phyloP scores from a whole-genome alignment of 1,284 basidiomycete species.

The Golubevia sp. region DNA sequence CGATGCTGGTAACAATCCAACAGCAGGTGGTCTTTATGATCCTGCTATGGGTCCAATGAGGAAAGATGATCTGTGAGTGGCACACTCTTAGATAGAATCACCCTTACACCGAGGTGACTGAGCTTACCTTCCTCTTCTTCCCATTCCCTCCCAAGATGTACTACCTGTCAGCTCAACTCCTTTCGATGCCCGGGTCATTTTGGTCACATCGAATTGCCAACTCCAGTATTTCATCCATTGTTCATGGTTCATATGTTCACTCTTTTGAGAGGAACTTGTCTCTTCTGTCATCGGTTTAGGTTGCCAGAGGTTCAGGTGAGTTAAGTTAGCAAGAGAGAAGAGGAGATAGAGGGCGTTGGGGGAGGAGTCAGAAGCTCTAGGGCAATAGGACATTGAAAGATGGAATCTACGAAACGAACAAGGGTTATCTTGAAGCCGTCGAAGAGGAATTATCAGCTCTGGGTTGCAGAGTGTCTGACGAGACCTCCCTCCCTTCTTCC shows the following conservation, averaged over 20 bases:
- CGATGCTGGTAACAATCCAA: conserved; percentile 91
- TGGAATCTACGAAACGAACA: too few species aligned
- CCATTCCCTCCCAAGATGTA: conserved; percentile 70
- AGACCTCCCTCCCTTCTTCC: neutral
- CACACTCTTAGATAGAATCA: neutral
- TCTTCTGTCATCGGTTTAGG: conserved; percentile 95
- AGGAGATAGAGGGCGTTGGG: too few species aligned
- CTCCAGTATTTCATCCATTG: conserved; percentile 93
- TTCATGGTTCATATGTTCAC: conserved; percentile 94
- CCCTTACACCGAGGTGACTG: neutral
- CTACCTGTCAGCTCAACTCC: conserved; percentile 87
- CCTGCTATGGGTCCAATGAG: conserved; percentile 90
- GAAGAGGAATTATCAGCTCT: too few species aligned
- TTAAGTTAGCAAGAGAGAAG: too few species aligned
- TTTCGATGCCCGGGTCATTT: conserved; percentile 97
- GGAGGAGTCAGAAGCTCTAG: too few species aligned
- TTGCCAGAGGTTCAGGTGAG: conserved; percentile 75
- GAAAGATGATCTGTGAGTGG: conserved; percentile 67
- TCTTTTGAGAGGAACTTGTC: conserved; percentile 84
- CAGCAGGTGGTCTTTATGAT: conserved; percentile 90
- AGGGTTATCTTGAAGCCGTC: neutral
- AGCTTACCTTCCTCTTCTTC: neutral
- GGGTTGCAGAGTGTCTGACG: neutral
- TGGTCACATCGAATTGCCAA: conserved; percentile 96
- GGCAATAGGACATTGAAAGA: neutral